Percentiles rank a stretch among this genome's conserved stretches.
These are phyloP conservation scores for Peziza echinospora DNA, from an alignment of 495 filamentous ascomycete genomes.

Conservation along the genomic window DNA sequence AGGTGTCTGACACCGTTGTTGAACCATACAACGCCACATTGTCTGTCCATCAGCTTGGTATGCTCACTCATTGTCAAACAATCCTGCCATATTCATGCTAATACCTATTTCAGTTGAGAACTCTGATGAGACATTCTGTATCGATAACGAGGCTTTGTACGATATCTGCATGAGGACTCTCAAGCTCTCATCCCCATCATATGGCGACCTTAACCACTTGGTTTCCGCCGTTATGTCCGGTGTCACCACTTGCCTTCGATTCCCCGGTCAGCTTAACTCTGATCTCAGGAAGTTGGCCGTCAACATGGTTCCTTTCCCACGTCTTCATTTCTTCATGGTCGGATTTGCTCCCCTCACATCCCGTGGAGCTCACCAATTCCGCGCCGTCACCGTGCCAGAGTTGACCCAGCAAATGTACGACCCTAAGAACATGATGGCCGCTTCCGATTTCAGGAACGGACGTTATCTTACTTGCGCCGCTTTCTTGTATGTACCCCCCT, in stretches of 20 bases:
- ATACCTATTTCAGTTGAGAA: slow-evolving; percentile 53
- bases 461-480: slow-evolving; percentile 99
- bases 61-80: slow-evolving; percentile 1
- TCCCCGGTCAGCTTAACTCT: slow-evolving; percentile 99
- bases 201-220: slow-evolving; percentile 97
- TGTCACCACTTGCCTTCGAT: slow-evolving; percentile 94
- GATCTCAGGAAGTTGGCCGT: slow-evolving; percentile 98
- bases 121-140: slow-evolving; percentile 99
- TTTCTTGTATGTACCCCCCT: slow-evolving; percentile 41
- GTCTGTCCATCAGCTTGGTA: slow-evolving; percentile 79
- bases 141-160: slow-evolving; percentile 99
- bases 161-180: slow-evolving; percentile 99
- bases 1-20: slow-evolving; percentile 98
- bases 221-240: slow-evolving; percentile 99
- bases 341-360: slow-evolving; percentile 97
- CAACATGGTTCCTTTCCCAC: slow-evolving; percentile 99
- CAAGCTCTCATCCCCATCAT: slow-evolving; percentile 94
- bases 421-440: slow-evolving; percentile 99
- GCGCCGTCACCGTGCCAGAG: slow-evolving; percentile 90
- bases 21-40: slow-evolving; percentile 99
- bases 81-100: too few species aligned
- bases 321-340: slow-evolving; percentile 99
- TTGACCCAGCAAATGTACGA: slow-evolving; percentile 99
- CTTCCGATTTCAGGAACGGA: slow-evolving; percentile 97
- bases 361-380: slow-evolving; percentile 87